phyloP scores from a whole-genome alignment of 75 land plant genomes.

The Ceratopteris richardii region DNA sequence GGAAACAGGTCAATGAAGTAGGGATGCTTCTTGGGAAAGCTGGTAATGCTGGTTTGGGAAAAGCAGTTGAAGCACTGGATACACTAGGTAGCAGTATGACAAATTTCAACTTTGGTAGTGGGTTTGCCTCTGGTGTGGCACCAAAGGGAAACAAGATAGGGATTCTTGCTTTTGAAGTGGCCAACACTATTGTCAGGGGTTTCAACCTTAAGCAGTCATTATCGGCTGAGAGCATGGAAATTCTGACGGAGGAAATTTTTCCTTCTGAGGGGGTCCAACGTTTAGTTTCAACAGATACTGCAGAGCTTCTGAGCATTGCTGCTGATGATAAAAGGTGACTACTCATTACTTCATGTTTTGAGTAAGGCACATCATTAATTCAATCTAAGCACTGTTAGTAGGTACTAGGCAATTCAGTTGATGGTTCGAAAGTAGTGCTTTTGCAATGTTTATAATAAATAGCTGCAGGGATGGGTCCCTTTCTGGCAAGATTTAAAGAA shows the following conservation, averaged over 20 bases:
- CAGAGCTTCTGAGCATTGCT: constrained; percentile 69
- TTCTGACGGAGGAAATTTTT: constrained; percentile 59
- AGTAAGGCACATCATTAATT: neutral
- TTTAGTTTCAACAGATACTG: constrained; percentile 58
- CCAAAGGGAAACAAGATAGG: constrained; percentile 64
- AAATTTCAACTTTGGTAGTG: constrained; percentile 40
- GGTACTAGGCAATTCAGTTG: too few relatives aligned
- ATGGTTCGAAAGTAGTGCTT: too few relatives aligned
- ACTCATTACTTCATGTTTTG: neutral
- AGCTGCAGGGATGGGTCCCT: too few relatives aligned
- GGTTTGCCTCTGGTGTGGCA: constrained; percentile 53
- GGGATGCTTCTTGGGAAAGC: constrained; percentile 62
- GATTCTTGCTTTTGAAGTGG: constrained; percentile 93
- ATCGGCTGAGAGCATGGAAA: constrained; percentile 63
- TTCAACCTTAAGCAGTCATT: constrained; percentile 63
- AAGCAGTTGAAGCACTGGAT: constrained; percentile 76
- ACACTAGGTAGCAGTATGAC: constrained; percentile 84
- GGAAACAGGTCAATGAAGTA: constrained; percentile 49
- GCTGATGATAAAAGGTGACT: constrained; percentile 88
- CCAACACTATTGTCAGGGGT: constrained; percentile 87
- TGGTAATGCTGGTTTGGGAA: constrained; percentile 55
- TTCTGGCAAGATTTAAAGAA: too few relatives aligned
- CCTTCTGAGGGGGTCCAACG: constrained; percentile 68
- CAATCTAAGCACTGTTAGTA: too few relatives aligned
- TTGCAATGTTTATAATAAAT: too few relatives aligned